phyloP scores from a whole-genome alignment of 345 rosid species.

The Clarkia xantiana region DNA sequence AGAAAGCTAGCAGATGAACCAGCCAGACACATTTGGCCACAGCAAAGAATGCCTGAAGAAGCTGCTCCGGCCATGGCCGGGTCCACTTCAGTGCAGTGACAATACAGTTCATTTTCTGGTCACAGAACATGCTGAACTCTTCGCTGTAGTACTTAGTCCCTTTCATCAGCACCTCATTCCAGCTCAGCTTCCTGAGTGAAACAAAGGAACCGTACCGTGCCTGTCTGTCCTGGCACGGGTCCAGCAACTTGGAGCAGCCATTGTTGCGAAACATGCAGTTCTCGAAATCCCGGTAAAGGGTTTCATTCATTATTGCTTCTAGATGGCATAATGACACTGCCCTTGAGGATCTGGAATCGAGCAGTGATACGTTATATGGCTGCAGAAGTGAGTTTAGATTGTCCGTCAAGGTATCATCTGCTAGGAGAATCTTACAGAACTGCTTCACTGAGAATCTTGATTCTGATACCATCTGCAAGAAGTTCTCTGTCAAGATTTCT shows the following conservation, averaged over 20 bases:
- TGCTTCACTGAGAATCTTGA: slow-evolving; percentile 84
- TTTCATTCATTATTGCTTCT: slow-evolving; percentile 71
- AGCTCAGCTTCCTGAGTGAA: slow-evolving; percentile 70
- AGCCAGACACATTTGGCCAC: slow-evolving; percentile 89
- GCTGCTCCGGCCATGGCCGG: slow-evolving; percentile 81
- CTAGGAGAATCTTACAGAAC: slow-evolving; percentile 64
- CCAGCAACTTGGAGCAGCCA: slow-evolving; percentile 58
- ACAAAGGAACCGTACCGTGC: slow-evolving; percentile 65
- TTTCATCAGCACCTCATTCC: slow-evolving; percentile 82
- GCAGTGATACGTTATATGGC: slow-evolving; percentile 40
- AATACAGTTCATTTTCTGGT: slow-evolving; percentile 86
- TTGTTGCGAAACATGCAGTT: slow-evolving; percentile 64
- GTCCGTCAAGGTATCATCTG: slow-evolving; percentile 34
- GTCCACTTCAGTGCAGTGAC: slow-evolving; percentile 71
- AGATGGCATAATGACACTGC: slow-evolving; percentile 48
- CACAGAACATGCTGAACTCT: slow-evolving; percentile 90
- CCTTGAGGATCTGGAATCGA: slow-evolving; percentile 51
- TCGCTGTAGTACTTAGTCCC: slow-evolving; percentile 92
- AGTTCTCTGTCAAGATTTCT: slow-evolving; percentile 84
- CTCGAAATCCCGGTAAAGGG: slow-evolving; percentile 83
- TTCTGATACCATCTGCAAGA: slow-evolving; percentile 87
- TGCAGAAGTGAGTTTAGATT: slow-evolving; percentile 51
- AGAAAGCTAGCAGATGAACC: slow-evolving; percentile 89
- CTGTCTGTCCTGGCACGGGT: slow-evolving; percentile 65
- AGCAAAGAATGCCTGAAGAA: slow-evolving; percentile 80